These are phyloP conservation scores for Thelonectria blattea DNA, from an alignment of 2,329 filamentous ascomycete genomes.

Conservation along the genomic window DNA sequence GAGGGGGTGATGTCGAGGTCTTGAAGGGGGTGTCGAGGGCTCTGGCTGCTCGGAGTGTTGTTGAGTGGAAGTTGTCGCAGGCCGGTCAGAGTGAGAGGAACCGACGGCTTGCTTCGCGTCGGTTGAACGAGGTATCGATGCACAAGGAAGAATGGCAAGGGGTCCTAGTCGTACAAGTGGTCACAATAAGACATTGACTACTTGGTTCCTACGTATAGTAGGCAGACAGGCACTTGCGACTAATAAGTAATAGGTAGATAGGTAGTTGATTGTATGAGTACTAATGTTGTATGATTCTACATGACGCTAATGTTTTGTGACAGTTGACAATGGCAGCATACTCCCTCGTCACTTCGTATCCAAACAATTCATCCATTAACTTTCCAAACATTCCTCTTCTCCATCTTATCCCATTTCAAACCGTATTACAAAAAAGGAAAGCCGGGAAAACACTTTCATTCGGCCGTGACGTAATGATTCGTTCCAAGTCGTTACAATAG, in stretches of 20 bases:
- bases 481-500: constrained; percentile 19
- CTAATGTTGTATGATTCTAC: constrained; percentile 7
- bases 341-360: no score
- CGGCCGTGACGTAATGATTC: constrained; percentile 14
- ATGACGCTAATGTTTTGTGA: neutral
- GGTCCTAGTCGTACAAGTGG: no score
- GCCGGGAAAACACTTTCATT: neutral
- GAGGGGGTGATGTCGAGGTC: neutral
- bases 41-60: neutral
- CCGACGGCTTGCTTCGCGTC: no score
- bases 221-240: no score
- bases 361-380: constrained; percentile 1
- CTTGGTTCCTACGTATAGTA: no score
- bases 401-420: neutral
- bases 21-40: no score
- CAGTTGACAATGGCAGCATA: no score
- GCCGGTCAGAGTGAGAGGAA: no score
- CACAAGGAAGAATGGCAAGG: no score
- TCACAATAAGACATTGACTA: no score
- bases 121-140: no score
- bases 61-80: neutral
- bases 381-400: neutral
- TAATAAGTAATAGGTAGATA: no score
- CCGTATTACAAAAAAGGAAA: neutral
- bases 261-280: neutral